Percentiles rank a stretch among this genome's conserved stretches.
Conservation (phyloP, 2,329 filamentous ascomycete species). For the Fusarium pininemorale region DNA sequence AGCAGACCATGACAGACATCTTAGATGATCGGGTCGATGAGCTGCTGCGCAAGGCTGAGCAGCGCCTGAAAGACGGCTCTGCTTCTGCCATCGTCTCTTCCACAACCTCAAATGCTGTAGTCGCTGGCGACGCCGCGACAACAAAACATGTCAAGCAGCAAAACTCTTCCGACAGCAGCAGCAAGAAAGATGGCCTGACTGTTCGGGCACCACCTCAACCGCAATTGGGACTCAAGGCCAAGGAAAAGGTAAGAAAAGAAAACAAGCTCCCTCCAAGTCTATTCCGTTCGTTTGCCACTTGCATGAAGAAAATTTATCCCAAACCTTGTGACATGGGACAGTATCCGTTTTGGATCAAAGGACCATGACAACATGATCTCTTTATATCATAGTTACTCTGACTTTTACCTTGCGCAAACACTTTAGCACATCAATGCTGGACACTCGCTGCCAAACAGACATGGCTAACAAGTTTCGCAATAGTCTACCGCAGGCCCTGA, state of each 20-base stretch:
- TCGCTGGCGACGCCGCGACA: slow-evolving; percentile 22
- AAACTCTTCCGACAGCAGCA: slow-evolving; percentile 29
- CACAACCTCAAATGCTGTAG: slow-evolving; percentile 23
- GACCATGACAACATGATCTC: slow-evolving; percentile 69
- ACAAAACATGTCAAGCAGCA: slow-evolving; percentile 26
- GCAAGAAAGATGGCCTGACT: slow-evolving; percentile 39
- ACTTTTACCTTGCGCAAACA: slow-evolving; percentile 46
- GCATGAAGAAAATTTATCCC: slow-evolving; percentile 54
- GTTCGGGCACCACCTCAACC: slow-evolving; percentile 40
- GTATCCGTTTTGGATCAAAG: slow-evolving; percentile 53
- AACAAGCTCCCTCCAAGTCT: neutral
- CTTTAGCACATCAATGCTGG: neutral
- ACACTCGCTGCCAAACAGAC: neutral
- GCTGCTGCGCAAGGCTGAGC: slow-evolving; percentile 47
- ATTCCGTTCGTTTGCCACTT: slow-evolving; percentile 8
- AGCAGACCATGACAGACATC: slow-evolving; percentile 45
- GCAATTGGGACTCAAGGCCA: slow-evolving; percentile 27
- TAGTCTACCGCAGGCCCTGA: slow-evolving; percentile 74
- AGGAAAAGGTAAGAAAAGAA: slow-evolving; percentile 44
- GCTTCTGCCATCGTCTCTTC: slow-evolving; percentile 15
- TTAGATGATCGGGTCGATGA: slow-evolving; percentile 45
- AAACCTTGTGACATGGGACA: slow-evolving; percentile 51
- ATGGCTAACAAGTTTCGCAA: slow-evolving; percentile 29
- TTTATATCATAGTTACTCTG: slow-evolving; percentile 79
- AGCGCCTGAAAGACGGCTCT: slow-evolving; percentile 44